Evolutionary conservation across 345 rosid species (phyloP), one percentile per base, ranked within the genome.

Genomic region (Arabidopsis arenosa): DNA sequence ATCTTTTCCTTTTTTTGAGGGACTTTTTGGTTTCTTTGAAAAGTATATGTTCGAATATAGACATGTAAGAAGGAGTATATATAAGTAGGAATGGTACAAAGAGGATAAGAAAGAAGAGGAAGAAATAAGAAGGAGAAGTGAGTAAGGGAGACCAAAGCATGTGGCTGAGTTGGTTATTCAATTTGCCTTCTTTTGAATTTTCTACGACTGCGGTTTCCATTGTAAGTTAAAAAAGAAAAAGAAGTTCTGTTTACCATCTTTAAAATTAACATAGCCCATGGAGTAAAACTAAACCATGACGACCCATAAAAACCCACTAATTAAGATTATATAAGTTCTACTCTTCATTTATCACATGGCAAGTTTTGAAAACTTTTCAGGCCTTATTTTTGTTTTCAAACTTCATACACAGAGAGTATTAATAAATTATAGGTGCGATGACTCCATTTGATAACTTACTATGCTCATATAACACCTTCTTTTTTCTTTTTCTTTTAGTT

Each of bases 141-240:
- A 64, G 71, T 41, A 41, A 55, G 28, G 67, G 83, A 80, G 80
- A 82, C 85, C 80, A 65, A 32, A 63, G 73, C 87, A 80, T 82
- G 87, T 84, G 87, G 70, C 48, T 64, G 63, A 77, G 67, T 60
- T 72, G 77, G 67, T 59, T 68, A 63, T 59, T 28, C 4, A 28
- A 28, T 28, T 68, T 30, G 9, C 15, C n/a, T 61, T 65, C 47
- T 40, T 63, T 55, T 77, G 68, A 55, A 61, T 47, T 66, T 76
- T 68, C 71, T 48, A 72, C 41, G 30, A 75, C 68, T 67, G 32
- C 73, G 60, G 76, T 36, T 74, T 66, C 54, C 45, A 37, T 61
- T 26, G 47, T 36, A 61, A 70, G 53, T 48, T 51, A 17, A 14
- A 39, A 6, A 51, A 39, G n/a, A n/a, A n/a, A n/a, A n/a, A n/a